Percentiles rank a stretch among this genome's conserved stretches.
Conservation (phyloP, 2,329 filamentous ascomycete genomes). For the Verticillium zaregamsianum region DNA sequence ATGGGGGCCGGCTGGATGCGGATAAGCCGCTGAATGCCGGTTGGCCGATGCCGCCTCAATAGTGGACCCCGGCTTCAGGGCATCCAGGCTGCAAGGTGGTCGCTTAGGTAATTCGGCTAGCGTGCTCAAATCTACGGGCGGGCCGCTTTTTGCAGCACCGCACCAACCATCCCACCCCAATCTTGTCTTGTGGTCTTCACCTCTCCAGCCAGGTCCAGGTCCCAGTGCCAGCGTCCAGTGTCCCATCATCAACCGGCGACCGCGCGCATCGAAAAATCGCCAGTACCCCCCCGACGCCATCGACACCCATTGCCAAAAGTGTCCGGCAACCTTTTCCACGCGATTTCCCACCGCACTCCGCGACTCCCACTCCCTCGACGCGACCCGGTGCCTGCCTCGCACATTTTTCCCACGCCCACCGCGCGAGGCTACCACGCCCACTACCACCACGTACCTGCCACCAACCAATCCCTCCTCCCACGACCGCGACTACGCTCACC, state of each 20-base stretch:
- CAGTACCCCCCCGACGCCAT: slow-evolving; percentile 56
- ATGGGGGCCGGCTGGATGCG: background rate
- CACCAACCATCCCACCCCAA: slow-evolving; percentile 45
- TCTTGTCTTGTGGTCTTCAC: slow-evolving; percentile 49
- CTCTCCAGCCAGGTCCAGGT: slow-evolving; percentile 20
- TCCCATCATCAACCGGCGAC: slow-evolving; percentile 45
- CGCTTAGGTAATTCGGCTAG: background rate
- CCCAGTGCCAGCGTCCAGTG: background rate
- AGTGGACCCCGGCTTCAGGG: background rate
- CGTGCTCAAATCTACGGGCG: slow-evolving; percentile 42
- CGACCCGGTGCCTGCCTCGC: slow-evolving; percentile 31
- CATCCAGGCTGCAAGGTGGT: slow-evolving; percentile 1
- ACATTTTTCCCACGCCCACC: slow-evolving; percentile 37
- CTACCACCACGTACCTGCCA: background rate
- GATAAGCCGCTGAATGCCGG: background rate
- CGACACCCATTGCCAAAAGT: slow-evolving; percentile 52
- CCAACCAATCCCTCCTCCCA: slow-evolving; percentile 12
- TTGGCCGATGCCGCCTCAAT: background rate
- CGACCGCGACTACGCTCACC: slow-evolving; percentile 6
- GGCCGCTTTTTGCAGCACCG: slow-evolving; percentile 28
- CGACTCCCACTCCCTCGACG: slow-evolving; percentile 36
- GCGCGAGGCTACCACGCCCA: slow-evolving; percentile 15
- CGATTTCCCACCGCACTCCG: slow-evolving; percentile 45
- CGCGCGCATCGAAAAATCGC: slow-evolving; percentile 59
- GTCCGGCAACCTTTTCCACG: slow-evolving; percentile 50